Percentiles rank a stretch among this genome's conserved stretches.
Conservation (phyloP, 2,329 filamentous ascomycete genomes). For the Ophioceras dolichostomum region DNA sequence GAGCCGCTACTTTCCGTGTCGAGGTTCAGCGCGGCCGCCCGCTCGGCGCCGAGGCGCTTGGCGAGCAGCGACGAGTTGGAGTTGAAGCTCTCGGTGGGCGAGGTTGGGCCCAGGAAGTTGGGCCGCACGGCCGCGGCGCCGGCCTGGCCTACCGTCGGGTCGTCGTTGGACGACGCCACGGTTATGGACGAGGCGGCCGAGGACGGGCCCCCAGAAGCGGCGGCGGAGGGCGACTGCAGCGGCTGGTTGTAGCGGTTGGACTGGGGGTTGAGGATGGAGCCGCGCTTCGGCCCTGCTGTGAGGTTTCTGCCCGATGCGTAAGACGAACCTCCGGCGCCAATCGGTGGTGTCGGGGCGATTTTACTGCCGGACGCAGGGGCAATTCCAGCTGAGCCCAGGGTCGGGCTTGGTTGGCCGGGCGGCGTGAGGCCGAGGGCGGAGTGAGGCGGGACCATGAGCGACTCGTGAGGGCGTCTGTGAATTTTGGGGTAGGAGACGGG, state of each 20-base stretch:
- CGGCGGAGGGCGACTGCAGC: neutral
- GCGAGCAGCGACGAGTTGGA: constrained; percentile 31
- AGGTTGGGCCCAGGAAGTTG: too few relatives aligned
- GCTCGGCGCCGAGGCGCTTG: constrained; percentile 37
- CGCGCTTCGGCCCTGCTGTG: too few relatives aligned
- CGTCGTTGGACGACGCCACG: neutral
- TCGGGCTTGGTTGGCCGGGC: constrained; percentile 28
- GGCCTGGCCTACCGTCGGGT: constrained; percentile 3
- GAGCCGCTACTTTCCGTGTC: constrained; percentile 10
- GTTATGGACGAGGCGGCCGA: too few relatives aligned
- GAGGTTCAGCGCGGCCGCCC: constrained; percentile 32
- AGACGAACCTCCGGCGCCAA: too few relatives aligned
- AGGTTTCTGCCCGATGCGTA: too few relatives aligned
- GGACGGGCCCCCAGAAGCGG: neutral
- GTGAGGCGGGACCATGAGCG: constrained; percentile 17
- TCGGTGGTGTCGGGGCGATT: too few relatives aligned
- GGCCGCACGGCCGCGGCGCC: too few relatives aligned
- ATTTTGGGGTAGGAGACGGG: constrained; percentile 17
- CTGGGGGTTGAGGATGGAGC: too few relatives aligned
- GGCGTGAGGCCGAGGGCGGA: constrained; percentile 19
- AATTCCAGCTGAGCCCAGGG: constrained; percentile 24
- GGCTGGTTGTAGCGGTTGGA: neutral
- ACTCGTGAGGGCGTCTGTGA: neutral
- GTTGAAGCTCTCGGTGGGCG: constrained; percentile 6
- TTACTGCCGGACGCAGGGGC: too few relatives aligned